Evolutionary conservation across 495 filamentous ascomycete genomes (phyloP), one percentile per base, ranked within the genome.

Genomic region (Aspergillus cavernicola): DNA sequence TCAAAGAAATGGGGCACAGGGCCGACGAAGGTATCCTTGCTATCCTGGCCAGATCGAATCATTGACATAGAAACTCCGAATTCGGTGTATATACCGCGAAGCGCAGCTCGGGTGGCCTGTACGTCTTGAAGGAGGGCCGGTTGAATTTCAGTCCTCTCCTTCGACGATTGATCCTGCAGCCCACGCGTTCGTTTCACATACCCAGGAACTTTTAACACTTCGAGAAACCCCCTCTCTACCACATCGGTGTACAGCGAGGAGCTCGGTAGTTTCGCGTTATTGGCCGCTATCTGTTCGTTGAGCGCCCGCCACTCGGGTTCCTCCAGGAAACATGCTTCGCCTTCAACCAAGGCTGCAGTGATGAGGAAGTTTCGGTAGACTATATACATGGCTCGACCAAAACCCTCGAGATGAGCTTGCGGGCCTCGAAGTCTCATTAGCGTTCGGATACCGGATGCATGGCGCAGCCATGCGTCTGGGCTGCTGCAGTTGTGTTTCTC

Each of bases 371-470:
- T 64, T 11, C 70, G 67, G 47, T 59, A 71, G 12, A 64, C 62
- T 20, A 66, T 56, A 24, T 72, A 71, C 29, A 71, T 50, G 20
- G 59, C 51, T n/a, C 56, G 60, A 2, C 67, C 70, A 32, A 72
- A 70, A 0, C 68, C 70, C 9, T 54, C 39, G 18, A 61, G 54
- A 40, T 72, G 65, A 8, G 63, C 60, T 22, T 53, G 40, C 5
- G 66, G 62, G 0, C 70, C 69, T 12, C 72, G 70, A 7, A 66
- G 57, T 31, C 60, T 57, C 48, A 73, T 66, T 26, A 72, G 52
- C 3, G 62, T 59, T 16, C 62, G 62, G 18, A 70, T 64, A n/a
- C 72, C 72, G 5, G 62, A 51, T 5, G 68, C 68, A 56, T 73
- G 70, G 35, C 62, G 61, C 4, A 71, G 49, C 67, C 70, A 75